Base-by-base conservation (phyloP, 163 green algal genomes). In the Chlamydomonas reinhardtii region DNA sequence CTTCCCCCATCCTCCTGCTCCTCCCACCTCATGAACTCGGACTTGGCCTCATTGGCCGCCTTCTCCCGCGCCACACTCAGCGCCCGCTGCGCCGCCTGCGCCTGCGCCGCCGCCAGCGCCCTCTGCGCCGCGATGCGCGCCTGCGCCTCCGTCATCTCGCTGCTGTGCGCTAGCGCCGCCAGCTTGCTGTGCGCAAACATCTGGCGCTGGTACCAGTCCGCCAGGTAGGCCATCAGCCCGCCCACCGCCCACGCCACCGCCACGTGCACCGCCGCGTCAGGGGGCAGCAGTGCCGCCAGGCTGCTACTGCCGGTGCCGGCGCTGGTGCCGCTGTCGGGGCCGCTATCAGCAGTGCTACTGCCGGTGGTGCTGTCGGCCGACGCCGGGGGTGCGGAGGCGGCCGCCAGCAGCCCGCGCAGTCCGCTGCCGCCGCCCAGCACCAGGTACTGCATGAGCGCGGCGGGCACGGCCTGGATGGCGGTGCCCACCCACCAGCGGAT, bases 41-140 rank as follows among this genome's bases (percentile, higher is more conserved):
- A 93, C 94, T 98, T 97, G 76, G 95, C 96, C 85, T 97, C 96
- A 72, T 96, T 95, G 37, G 93, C 91, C 22, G 95, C 95, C 86
- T 95, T 94, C 90, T 98, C 95, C 0, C 91, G 86, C 25, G 92
- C 95, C 16, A 97, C 92, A 8, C 82, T 91, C 52, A 97, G 88
- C 31, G 90, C 88, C 15, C 93, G 90, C 74, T 94, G 88, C 0
- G 92, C 93, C 39, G 95, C 95, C 90, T 95, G 91, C 62, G 91
- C 90, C 76, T 96, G 93, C 3, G 93, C 95, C 16, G 90, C 86
- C 8, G 91, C 93, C 73, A 98, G 89, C 93, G 64, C 72, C 6
- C 79, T 83, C 92, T 97, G 92, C 37, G 93, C 94, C 43, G 86
- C 39, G 35, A 94, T 92, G 39, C 94, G 91, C 31, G 90, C 93